These are phyloP conservation scores for Phylloporus arenicola DNA, from an alignment of 768 basidiomycete species.

Conservation along the genomic window DNA sequence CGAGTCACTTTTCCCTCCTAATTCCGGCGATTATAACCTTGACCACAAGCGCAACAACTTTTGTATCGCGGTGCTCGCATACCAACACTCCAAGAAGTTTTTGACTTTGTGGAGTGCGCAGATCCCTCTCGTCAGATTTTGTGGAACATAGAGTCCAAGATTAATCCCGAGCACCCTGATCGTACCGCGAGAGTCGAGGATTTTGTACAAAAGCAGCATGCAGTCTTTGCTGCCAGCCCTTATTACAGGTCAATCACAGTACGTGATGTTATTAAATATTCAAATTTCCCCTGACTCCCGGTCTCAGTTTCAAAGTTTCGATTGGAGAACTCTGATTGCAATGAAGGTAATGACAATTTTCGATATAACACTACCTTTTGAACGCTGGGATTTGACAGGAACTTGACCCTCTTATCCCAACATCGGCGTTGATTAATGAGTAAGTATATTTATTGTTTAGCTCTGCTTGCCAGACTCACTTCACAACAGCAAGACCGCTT, in stretches of 20 bases:
- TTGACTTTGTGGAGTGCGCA: conserved; percentile 69
- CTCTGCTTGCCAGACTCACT: background rate
- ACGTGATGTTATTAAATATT: conserved; percentile 15
- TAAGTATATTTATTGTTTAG: conserved; percentile 28
- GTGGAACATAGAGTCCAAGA: conserved; percentile 81
- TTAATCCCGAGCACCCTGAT: conserved; percentile 50
- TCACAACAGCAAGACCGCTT: conserved; percentile 35
- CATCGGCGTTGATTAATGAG: conserved; percentile 64
- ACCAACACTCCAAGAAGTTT: conserved; percentile 68
- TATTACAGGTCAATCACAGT: conserved; percentile 64
- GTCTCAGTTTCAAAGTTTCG: conserved; percentile 70
- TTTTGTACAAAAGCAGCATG: conserved; percentile 60
- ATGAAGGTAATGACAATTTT: conserved; percentile 50
- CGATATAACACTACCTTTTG: background rate
- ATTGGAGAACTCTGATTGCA: conserved; percentile 68
- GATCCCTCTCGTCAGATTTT: conserved; percentile 56
- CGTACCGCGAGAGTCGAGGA: conserved; percentile 50
- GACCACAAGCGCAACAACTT: conserved; percentile 49
- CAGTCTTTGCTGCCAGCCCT: conserved; percentile 51
- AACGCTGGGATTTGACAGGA: conserved; percentile 30
- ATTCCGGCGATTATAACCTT: conserved; percentile 1
- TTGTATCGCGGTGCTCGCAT: conserved; percentile 66
- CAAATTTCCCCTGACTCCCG: background rate
- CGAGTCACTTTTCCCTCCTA: conserved; percentile 16
- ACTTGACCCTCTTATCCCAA: conserved; percentile 51